Conservation (phyloP, 345 rosid species). For the Firmiana major region DNA sequence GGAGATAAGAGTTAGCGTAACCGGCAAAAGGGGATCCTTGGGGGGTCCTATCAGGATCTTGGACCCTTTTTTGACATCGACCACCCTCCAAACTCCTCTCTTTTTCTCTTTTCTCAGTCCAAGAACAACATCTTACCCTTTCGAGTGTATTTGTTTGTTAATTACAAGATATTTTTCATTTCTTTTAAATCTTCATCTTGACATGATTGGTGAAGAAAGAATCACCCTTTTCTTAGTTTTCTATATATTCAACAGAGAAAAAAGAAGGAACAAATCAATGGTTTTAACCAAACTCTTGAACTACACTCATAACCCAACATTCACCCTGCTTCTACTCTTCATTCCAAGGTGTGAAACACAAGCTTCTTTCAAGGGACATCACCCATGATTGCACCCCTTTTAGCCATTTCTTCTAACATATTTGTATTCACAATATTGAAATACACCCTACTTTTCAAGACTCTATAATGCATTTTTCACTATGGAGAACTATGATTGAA, state of each 20-base stretch:
- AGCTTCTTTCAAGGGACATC: slow-evolving; percentile 42
- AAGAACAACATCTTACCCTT: slow-evolving; percentile 19
- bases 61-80: slow-evolving; percentile 32
- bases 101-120: background rate
- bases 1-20: slow-evolving; percentile 48
- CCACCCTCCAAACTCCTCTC: slow-evolving; percentile 37
- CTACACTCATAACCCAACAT: slow-evolving; percentile 26
- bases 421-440: slow-evolving; percentile 6
- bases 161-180: background rate
- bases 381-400: slow-evolving; percentile 40
- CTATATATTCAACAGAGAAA: background rate
- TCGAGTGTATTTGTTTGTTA: slow-evolving; percentile 9
- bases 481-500: slow-evolving; percentile 23
- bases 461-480: slow-evolving; percentile 10
- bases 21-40: slow-evolving; percentile 46
- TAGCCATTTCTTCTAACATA: slow-evolving; percentile 27
- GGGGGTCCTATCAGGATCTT: slow-evolving; percentile 43
- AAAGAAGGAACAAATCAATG: background rate
- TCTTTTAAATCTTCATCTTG: background rate
- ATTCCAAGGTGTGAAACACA: slow-evolving; percentile 42
- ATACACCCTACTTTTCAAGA: slow-evolving; percentile 20
- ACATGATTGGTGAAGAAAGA: slow-evolving; percentile 20
- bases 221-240: background rate
- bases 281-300: slow-evolving; percentile 30
- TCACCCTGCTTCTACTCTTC: slow-evolving; percentile 7